A percentile compares a stretch with the other conserved stretches of the same genome.
phyloP scores from a whole-genome alignment of 257 asterid genomes.

The Lycium barbarum region DNA sequence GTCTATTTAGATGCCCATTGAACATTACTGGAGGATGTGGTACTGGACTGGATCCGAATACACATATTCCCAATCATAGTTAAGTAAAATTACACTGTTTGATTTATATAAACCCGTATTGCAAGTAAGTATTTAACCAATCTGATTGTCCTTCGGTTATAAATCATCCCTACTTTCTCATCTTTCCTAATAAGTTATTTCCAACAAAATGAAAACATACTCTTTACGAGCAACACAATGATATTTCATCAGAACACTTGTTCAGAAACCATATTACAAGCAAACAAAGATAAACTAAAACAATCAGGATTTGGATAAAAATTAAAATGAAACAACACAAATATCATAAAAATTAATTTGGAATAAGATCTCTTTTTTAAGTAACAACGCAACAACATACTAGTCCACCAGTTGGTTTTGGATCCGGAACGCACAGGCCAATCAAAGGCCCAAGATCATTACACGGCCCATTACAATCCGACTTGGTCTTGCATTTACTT shows the following conservation, averaged over 20 bases:
- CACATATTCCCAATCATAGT: no score
- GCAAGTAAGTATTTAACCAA: no score
- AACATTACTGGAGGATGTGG: no score
- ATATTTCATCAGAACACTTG: neutral
- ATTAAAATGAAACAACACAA: neutral
- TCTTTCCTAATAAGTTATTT: no score
- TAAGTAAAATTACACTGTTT: no score
- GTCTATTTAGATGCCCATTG: no score
- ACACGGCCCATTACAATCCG: neutral
- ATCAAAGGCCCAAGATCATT: neutral
- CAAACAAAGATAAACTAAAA: neutral
- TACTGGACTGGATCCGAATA: no score
- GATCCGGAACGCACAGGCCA: slow-evolving; percentile 24
- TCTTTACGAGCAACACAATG: neutral
- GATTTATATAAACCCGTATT: no score
- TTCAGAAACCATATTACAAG: neutral
- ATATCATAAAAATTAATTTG: neutral
- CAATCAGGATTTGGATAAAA: neutral
- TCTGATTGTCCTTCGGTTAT: no score
- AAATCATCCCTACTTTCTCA: no score
- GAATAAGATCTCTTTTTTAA: neutral
- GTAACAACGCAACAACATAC: neutral
- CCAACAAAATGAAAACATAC: no score
- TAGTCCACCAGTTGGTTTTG: neutral
- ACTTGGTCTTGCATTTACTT: neutral